phyloP scores from a whole-genome alignment of 257 asterid species.

The Lantana camara region DNA sequence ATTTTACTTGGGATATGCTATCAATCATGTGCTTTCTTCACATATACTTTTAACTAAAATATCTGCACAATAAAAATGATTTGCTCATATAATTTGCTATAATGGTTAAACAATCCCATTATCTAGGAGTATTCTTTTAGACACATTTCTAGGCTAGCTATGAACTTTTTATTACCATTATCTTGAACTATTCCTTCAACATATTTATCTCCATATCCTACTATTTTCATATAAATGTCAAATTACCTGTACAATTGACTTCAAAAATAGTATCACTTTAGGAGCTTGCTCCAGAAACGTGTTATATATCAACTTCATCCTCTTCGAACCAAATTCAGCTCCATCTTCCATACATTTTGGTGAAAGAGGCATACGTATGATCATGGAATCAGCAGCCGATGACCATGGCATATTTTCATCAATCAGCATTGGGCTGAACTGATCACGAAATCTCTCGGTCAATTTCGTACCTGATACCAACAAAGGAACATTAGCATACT shows the following conservation, averaged over 20 bases:
- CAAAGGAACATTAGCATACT: conserved; percentile 21
- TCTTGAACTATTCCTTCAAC: conserved; percentile 3
- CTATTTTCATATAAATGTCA: conserved; percentile 11
- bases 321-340: conserved; percentile 48
- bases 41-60: no score
- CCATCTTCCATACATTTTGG: conserved; percentile 62
- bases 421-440: conserved; percentile 81
- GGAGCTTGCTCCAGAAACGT: conserved; percentile 81
- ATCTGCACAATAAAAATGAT: no score
- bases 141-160: no score
- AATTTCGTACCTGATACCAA: conserved; percentile 75
- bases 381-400: conserved; percentile 60
- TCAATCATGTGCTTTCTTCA: no score
- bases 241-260: conserved; percentile 80
- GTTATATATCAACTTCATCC: conserved; percentile 50
- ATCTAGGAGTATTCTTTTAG: conserved; percentile 9
- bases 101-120: not conserved
- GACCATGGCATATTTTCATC: conserved; percentile 76
- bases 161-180: no score
- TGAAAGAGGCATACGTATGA: conserved; percentile 93
- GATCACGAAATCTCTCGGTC: conserved; percentile 78
- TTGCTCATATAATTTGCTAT: no score
- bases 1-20: no score
- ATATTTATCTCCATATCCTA: not conserved
- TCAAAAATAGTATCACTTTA: conserved; percentile 63